Base-by-base conservation (phyloP, 2,329 filamentous ascomycete genomes). In the Ascochyta rabiei region DNA sequence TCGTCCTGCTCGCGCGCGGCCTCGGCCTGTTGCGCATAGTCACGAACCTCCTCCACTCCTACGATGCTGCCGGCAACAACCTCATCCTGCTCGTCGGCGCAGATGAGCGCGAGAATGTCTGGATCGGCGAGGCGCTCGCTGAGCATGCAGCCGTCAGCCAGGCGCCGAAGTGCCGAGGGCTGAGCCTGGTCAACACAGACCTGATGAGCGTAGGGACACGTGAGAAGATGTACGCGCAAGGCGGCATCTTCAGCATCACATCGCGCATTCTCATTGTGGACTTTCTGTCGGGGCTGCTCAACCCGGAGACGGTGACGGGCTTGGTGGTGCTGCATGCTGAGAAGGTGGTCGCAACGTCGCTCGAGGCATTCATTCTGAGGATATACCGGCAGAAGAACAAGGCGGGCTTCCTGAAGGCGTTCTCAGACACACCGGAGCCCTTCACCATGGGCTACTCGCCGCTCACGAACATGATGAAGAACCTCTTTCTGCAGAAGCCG, bases 361-460 rank as follows among this genome's bases (percentile, higher is more conserved):
- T 93, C 2, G 95, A 99, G 75, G 93, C 95, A 6, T 99, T 99
- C 75, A 97, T 99, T 58, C 80, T 98, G 55, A 86, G 95, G 34
- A 91, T 97, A 50, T 99, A 93, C 73, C 85, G 95, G 56, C 93
- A 98, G 77, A 91, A 91, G 80, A 99, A 99, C 76, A 96, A 96
- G 78, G 81, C 78, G 28, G 95, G 95, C 30, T 98, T 99, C 65
- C 81, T 99, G 28, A 99, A 99, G 71, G 95, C 95, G 12, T 96
- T 99, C 70, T 95, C 93, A 0, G 95, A 99, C 72, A 90, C 88
- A 30, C 93, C 95, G 0, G 93, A 98, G 70, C 89, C 93, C 0
- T 96, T 99, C 69, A 89, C 90, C 0, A 87, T 85, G 0, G 93
- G 93, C 1, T 98, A 96, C 75, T 87, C 91, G 4, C 93, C 95